Evolutionary conservation across 352 stramenopile genomes (phyloP).

Genomic region (Globisporangium echinulatum): DNA sequence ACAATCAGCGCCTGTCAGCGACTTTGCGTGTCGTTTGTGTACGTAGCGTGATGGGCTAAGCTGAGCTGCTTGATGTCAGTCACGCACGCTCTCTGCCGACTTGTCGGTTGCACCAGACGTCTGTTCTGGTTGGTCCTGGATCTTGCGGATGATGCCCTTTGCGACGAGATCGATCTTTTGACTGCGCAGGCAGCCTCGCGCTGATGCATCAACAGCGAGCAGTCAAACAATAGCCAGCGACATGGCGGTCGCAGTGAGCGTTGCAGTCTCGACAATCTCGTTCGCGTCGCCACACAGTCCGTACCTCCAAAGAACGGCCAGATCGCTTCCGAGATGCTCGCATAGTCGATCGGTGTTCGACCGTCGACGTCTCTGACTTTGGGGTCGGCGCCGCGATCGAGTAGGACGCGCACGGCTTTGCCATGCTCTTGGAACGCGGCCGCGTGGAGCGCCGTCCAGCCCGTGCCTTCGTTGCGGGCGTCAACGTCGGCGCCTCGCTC

Average conservation of each 20-base stretch:
- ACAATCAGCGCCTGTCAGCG: too few species aligned
- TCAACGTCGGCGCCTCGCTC: constrained; percentile 43
- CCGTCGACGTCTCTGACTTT: constrained; percentile 36
- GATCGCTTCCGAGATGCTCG: constrained; percentile 68
- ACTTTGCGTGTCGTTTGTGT: too few species aligned
- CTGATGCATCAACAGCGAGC: constrained; percentile 10
- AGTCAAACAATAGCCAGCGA: background rate
- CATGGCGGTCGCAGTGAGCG: background rate
- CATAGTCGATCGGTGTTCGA: constrained; percentile 52
- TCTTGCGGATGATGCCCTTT: constrained; percentile 66
- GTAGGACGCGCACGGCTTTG: constrained; percentile 47
- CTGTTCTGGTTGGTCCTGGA: constrained; percentile 47
- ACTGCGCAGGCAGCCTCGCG: constrained; percentile 42
- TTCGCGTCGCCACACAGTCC: background rate
- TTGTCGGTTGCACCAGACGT: constrained; percentile 26
- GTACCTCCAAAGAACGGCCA: constrained; percentile 60
- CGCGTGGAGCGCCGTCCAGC: constrained; percentile 60
- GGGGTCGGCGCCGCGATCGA: constrained; percentile 41
- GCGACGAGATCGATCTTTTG: constrained; percentile 45
- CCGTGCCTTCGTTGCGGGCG: constrained; percentile 54
- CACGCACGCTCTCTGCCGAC: constrained; percentile 13
- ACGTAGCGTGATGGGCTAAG: too few species aligned
- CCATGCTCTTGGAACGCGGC: constrained; percentile 64
- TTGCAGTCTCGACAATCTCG: background rate
- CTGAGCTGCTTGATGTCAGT: too few species aligned